Evolutionary conservation across 1,139 yeast species (phyloP).

Genomic region (Nadsonia commutata): DNA sequence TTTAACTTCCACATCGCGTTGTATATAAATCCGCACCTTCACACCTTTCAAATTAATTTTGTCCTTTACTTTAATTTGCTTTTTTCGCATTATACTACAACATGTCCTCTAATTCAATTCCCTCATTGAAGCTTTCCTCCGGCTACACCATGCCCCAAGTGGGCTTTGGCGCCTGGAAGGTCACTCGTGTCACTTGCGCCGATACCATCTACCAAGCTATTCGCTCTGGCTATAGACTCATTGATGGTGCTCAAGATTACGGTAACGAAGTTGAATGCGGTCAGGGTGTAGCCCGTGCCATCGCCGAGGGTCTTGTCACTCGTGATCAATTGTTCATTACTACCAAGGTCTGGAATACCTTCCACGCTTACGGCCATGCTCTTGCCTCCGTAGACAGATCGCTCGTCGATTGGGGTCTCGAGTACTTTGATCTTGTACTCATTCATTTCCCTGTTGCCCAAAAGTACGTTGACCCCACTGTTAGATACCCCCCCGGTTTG

Average conservation of each 20-base stretch:
- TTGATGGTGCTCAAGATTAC: conserved; percentile 30
- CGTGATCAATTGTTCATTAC: conserved; percentile 29
- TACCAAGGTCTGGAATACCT: conserved; percentile 32
- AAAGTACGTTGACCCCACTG: conserved; percentile 35
- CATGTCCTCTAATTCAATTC: background rate
- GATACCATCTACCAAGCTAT: conserved; percentile 31
- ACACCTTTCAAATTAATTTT: too few species aligned
- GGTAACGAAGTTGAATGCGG: conserved; percentile 29
- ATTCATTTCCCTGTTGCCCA: conserved; percentile 54
- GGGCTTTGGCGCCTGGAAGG: conserved; percentile 38
- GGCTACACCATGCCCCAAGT: conserved; percentile 33
- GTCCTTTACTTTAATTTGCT: too few species aligned
- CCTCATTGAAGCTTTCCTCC: conserved; percentile 10
- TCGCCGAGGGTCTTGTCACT: conserved; percentile 25
- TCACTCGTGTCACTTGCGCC: conserved; percentile 25
- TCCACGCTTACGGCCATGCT: conserved; percentile 33
- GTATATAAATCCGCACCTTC: too few species aligned
- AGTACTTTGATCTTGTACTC: conserved; percentile 46
- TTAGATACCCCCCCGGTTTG: conserved; percentile 54
- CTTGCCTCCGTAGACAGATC: conserved; percentile 30
- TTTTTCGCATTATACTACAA: too few species aligned
- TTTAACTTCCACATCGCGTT: too few species aligned
- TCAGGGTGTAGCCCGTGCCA: conserved; percentile 27
- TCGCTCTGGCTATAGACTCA: conserved; percentile 29
- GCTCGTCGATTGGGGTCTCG: conserved; percentile 40